A percentile compares a stretch with the other conserved stretches of the same genome.
Conservation (phyloP, 2,329 filamentous ascomycete genomes). For the Epichloe brachyelytri region DNA sequence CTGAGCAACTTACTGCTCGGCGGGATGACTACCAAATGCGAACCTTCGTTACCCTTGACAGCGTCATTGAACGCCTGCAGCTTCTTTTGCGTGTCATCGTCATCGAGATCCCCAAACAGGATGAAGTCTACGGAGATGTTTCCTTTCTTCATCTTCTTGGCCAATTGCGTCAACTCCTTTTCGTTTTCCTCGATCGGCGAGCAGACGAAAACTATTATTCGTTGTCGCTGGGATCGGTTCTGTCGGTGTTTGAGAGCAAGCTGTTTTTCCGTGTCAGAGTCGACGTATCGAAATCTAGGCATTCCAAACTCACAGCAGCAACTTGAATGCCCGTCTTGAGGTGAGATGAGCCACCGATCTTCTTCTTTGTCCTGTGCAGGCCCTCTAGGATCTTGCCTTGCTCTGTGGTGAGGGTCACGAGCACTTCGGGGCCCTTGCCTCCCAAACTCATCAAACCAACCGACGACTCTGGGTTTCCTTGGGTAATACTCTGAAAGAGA, state of each 20-base stretch:
- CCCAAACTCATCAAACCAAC: conserved; percentile 99
- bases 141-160: conserved; percentile 98
- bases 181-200: conserved; percentile 83
- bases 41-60: conserved; percentile 84
- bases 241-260: conserved; percentile 94
- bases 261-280: conserved; percentile 31
- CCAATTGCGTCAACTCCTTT: conserved; percentile 75
- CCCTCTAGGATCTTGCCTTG: conserved; percentile 91
- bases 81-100: conserved; percentile 81
- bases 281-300: too few relatives aligned
- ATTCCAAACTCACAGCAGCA: conserved; percentile 56
- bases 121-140: conserved; percentile 91
- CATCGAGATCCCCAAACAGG: conserved; percentile 84
- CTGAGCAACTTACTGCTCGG: conserved; percentile 86
- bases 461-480: conserved; percentile 90
- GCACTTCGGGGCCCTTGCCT: conserved; percentile 89
- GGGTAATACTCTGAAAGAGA: conserved; percentile 90
- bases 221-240: conserved; percentile 92
- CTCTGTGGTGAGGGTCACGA: conserved; percentile 92
- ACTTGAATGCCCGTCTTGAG: conserved; percentile 92
- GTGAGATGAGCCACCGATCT: conserved; percentile 81
- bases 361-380: conserved; percentile 74
- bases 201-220: conserved; percentile 95
- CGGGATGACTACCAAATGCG: conserved; percentile 78
- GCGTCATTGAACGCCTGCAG: conserved; percentile 86